Base-by-base conservation (phyloP, 2,329 filamentous ascomycete species). In the Aspergillus hiratsukae region DNA sequence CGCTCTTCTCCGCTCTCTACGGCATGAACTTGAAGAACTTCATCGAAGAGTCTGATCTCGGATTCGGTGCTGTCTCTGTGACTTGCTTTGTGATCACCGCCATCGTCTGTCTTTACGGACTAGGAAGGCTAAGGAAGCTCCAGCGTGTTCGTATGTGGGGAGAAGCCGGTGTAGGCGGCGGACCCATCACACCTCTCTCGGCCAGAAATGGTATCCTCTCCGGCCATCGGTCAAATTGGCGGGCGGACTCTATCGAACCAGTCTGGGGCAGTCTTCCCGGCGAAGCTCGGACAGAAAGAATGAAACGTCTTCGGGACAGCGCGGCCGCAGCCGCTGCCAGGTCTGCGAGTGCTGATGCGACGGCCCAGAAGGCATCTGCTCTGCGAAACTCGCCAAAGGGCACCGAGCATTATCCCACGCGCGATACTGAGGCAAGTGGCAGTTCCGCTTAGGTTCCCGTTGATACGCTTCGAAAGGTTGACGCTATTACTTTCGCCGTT, bases 1-100 rank as follows among this genome's bases (percentile, higher is more conserved):
- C 94, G 51, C 95, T 97, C 70, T 83, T 97, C 66, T 95, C 94
- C 8, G 92, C 92, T n/a, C 85, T 99, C n/a, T 99, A 97, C 81
- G 94, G 94, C 66, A 97, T 97, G 92, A 99, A 99, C 78, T 80
- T 99, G 62, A 95, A 97, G 72, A 97, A 97, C 76, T 97, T 97
- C 74, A 91, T 97, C 66, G 94, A 99, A 78, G 93, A 97, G 71
- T 92, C 89, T 1, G 84, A 90, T 73, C 83, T 90, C 73, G 94
- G 93, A 10, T 97, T 99, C 72, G 82, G 81, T 49, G 84, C 84
- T 53, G 87, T 99, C 58, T 90, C 88, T 2, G 80, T 78, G 19
- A 78, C 83, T 58, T 95, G 90, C 56, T 82, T 87, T 55, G 66
- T 87, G 55, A 86, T 92, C 72, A 90, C 90, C 14, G 82, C 87